phyloP scores from a whole-genome alignment of 1,139 yeast species.

The Kluyveromyces sp. region DNA sequence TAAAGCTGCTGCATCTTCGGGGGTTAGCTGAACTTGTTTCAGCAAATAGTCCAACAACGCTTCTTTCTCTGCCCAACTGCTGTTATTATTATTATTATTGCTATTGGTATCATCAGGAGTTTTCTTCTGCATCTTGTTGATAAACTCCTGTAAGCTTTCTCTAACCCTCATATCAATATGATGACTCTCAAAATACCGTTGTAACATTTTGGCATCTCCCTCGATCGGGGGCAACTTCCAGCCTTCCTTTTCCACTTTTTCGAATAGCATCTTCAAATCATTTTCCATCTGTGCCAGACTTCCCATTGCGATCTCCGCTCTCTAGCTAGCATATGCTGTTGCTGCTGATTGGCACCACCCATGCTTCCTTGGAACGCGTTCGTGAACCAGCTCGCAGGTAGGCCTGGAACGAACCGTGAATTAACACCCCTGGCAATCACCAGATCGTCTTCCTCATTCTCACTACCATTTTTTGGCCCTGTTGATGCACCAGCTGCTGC shows the following conservation, averaged over 20 bases:
- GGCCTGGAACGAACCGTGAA: constrained; percentile 5
- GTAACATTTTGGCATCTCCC: not conserved
- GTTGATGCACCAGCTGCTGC: no score
- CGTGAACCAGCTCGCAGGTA: constrained; percentile 20
- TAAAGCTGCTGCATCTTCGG: not conserved
- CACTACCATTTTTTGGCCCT: no score
- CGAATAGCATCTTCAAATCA: constrained; percentile 3
- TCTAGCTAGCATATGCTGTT: not conserved
- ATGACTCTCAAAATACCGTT: constrained; percentile 4
- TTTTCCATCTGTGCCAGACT: constrained; percentile 2
- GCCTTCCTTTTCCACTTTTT: constrained; percentile 1
- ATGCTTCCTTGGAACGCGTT: constrained; percentile 13
- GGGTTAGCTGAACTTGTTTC: constrained; percentile 1
- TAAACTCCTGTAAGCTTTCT: constrained; percentile 1
- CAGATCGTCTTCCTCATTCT: no score
- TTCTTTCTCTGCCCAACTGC: not conserved
- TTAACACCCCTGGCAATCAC: no score
- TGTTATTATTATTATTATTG: not conserved
- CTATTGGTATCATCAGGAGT: not conserved
- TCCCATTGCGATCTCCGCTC: not conserved
- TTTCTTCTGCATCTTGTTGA: constrained; percentile 2
- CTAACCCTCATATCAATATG: constrained; percentile 3
- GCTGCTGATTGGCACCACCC: constrained; percentile 4
- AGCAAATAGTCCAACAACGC: constrained; percentile 1
- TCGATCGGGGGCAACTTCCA: constrained; percentile 5